A percentile compares a stretch with the other conserved stretches of the same genome.
phyloP scores from a whole-genome alignment of 331 rosid genomes.

The Phaseolus coccineus region DNA sequence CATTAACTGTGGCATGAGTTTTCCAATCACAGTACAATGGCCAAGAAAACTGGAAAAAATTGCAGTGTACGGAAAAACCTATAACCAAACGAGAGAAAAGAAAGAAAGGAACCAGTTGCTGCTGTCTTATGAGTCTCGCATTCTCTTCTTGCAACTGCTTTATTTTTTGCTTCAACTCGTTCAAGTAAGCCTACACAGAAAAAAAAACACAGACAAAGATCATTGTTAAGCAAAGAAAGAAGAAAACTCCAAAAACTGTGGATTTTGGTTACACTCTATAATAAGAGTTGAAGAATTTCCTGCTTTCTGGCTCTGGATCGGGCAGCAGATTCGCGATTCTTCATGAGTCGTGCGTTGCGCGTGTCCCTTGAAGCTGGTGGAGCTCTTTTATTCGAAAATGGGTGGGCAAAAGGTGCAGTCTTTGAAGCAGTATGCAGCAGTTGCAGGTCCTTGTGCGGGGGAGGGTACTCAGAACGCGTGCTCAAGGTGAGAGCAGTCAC shows the following conservation, averaged over 20 bases:
- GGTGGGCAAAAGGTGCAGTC: not conserved
- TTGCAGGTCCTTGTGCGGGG: not conserved
- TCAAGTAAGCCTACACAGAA: conserved; percentile 65
- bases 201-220: not conserved
- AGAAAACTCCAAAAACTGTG: not conserved
- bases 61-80: not conserved
- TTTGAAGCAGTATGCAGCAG: not conserved
- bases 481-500: conserved; percentile 51
- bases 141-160: conserved; percentile 61
- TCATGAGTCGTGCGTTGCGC: conserved; percentile 67
- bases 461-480: conserved; percentile 26
- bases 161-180: conserved; percentile 63
- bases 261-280: not conserved
- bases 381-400: conserved; percentile 45
- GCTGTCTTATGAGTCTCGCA: conserved; percentile 54
- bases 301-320: conserved; percentile 85
- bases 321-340: conserved; percentile 84
- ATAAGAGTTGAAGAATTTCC: conserved; percentile 43
- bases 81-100: not conserved
- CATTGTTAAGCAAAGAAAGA: not conserved
- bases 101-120: conserved; percentile 53
- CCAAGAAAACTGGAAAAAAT: not conserved
- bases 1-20: no score
- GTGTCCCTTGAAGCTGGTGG: conserved; percentile 29
- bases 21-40: no score